These are phyloP conservation scores for Apiospora koreana DNA, from an alignment of 2,329 filamentous ascomycete species.

Conservation along the genomic window DNA sequence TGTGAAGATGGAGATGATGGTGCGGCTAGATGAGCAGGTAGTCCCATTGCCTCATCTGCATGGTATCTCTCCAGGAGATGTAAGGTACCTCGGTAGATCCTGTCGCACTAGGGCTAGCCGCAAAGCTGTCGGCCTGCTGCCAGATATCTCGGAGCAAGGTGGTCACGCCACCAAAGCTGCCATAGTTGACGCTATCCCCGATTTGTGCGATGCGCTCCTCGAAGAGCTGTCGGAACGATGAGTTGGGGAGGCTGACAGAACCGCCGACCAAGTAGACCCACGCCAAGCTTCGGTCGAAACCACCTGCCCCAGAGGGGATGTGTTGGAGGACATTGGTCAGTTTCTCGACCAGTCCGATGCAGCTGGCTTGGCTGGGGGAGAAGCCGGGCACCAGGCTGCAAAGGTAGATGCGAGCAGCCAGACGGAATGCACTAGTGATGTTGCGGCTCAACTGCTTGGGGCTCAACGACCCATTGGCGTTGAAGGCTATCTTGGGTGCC, in stretches of 20 bases:
- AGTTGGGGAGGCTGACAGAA: conserved; percentile 71
- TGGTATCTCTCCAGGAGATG: conserved; percentile 93
- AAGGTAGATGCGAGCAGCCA: conserved; percentile 94
- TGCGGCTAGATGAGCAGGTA: conserved; percentile 77
- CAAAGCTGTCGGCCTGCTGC: conserved; percentile 68
- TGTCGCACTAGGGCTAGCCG: conserved; percentile 36
- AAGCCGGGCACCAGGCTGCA: conserved; percentile 92
- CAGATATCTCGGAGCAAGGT: conserved; percentile 82
- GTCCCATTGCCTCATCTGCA: conserved; percentile 90
- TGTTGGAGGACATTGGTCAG: conserved; percentile 75
- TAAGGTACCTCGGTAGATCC: conserved; percentile 53
- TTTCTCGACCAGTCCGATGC: conserved; percentile 74
- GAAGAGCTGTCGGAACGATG: conserved; percentile 77
- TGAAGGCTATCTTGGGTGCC: conserved; percentile 61
- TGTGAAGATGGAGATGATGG: conserved; percentile 25
- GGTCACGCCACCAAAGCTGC: conserved; percentile 82
- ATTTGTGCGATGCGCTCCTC: conserved; percentile 72
- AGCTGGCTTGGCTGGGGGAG: conserved; percentile 72
- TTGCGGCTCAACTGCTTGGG: conserved; percentile 84
- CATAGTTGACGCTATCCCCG: conserved; percentile 75
- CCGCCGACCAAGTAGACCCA: conserved; percentile 94
- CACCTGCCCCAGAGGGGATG: conserved; percentile 78
- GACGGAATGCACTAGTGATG: conserved; percentile 87
- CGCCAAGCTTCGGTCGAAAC: conserved; percentile 86
- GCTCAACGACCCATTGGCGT: conserved; percentile 72